Base-by-base conservation (phyloP, 2,329 filamentous ascomycete species). In the Fusarium mexicanum region DNA sequence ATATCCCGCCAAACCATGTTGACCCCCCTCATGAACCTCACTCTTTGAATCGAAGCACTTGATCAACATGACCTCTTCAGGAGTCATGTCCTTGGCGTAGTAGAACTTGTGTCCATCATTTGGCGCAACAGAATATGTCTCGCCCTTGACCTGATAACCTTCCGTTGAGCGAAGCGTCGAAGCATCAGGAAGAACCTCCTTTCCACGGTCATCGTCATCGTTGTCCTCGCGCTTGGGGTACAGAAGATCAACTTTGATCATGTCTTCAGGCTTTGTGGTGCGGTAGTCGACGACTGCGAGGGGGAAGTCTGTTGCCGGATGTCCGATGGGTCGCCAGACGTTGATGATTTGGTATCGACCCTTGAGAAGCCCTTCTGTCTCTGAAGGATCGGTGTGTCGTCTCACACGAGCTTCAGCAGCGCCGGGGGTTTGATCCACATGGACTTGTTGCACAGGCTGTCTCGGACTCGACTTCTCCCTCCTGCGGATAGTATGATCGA, bases 401-500 rank as follows among this genome's bases (percentile, higher is more conserved):
- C 89, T 85, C 20, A 93, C 91, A 18, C 92, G 87, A 3, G 81
- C 86, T 67, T 87, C 89, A 2, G 91, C 90, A 0, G 92, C 91
- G 0, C 77, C 81, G 1, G 91, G 88, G 0, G 92, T 93, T 81
- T 94, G 92, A 77, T 94, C 92, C 20, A 94, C 91, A 71, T 94
- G 92, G 1, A 93, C 90, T 74, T 90, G 88, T 79, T 92, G 89
- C 0, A 94, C 91, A 0, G 92, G 92, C 71, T 89, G 88, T 11
- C 92, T 86, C 0, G 90, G 86, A 0, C 90, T 84, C 4, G 83
- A 80, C n/a, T 88, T 87, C 4, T 84, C 81, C 26, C 87, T 83
- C 12, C 88, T 84, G 5, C 92, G 87, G 74, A 94, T 91, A 0
- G 92, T 93, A 80, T 94, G 92, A 80, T 94, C 92, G 79, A 94